phyloP scores from a whole-genome alignment of 2,329 filamentous ascomycete species.

The Tolypocladium pustulatum region DNA sequence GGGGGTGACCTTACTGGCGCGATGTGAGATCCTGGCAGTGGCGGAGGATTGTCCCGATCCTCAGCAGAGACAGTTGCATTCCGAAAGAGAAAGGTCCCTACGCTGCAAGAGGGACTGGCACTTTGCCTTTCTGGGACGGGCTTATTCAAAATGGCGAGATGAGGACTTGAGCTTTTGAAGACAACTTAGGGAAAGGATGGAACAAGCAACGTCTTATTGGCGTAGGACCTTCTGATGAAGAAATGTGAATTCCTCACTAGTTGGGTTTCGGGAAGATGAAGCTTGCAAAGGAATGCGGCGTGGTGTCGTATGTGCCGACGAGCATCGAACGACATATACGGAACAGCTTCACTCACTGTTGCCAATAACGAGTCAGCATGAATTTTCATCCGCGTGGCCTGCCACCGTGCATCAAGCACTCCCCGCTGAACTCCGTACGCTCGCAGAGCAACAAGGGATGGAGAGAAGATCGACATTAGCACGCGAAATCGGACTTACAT shows the following conservation, averaged over 20 bases:
- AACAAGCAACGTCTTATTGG: conserved; percentile 12
- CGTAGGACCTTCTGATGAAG: conserved; percentile 6
- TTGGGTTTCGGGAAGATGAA: conserved; percentile 4
- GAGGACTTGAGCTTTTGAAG: conserved; percentile 9
- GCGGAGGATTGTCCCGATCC: conserved; percentile 23
- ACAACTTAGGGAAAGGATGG: conserved; percentile 10
- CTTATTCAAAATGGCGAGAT: conserved; percentile 12
- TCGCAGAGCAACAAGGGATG: background rate
- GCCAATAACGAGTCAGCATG: conserved; percentile 4
- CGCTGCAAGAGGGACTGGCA: conserved; percentile 6
- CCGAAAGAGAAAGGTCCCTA: conserved; percentile 19
- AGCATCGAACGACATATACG: conserved; percentile 7
- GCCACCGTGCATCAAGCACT: background rate
- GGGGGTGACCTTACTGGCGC: conserved; percentile 22
- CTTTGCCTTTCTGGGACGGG: conserved; percentile 12
- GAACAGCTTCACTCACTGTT: conserved; percentile 2
- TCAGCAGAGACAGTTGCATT: conserved; percentile 26
- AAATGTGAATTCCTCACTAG: conserved; percentile 7
- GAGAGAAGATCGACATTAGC: conserved; percentile 4
- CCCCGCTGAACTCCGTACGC: background rate
- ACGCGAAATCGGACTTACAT: conserved; percentile 4
- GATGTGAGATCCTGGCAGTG: conserved; percentile 19
- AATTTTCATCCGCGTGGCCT: background rate
- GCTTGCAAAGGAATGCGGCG: conserved; percentile 10
- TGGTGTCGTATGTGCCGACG: conserved; percentile 5